Conservation (phyloP, 768 basidiomycete genomes). For the Mycena filopes region DNA sequence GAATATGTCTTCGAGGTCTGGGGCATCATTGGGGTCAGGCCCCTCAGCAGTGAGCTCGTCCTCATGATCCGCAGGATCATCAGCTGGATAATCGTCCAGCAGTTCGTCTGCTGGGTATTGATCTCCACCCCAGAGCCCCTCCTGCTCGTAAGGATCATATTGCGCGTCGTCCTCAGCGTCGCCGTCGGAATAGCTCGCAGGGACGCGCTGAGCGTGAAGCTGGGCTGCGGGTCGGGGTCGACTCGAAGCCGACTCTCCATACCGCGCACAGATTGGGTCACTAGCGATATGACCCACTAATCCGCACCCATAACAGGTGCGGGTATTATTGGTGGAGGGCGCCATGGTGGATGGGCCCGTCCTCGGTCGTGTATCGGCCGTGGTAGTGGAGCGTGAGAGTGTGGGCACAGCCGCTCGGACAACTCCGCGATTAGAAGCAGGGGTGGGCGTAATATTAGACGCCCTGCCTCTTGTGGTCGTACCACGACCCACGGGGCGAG, state of each 20-base stretch:
- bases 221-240: neutral
- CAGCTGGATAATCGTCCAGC: neutral
- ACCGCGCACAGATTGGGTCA: conserved; percentile 3
- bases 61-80: neutral
- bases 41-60: too few species aligned
- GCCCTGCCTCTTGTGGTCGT: too few species aligned
- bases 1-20: conserved; percentile 2
- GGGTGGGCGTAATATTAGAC: too few species aligned
- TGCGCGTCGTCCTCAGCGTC: neutral
- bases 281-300: conserved; percentile 4
- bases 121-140: neutral
- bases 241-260: conserved; percentile 3
- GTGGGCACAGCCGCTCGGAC: neutral
- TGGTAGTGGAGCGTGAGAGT: too few species aligned
- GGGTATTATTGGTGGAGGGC: too few species aligned
- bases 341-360: too few species aligned
- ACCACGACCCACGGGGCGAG: too few species aligned
- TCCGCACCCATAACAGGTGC: too few species aligned
- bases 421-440: too few species aligned
- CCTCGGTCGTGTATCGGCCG: too few species aligned
- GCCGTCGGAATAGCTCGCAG: neutral
- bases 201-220: conserved; percentile 1
- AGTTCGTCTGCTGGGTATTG: conserved; percentile 5
- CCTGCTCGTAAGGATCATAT: neutral
- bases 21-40: neutral